Evolutionary conservation across 208 protist genomes (phyloP), one percentile per base, ranked within the genome.

Genomic region (Acanthamoeba healyi): DNA sequence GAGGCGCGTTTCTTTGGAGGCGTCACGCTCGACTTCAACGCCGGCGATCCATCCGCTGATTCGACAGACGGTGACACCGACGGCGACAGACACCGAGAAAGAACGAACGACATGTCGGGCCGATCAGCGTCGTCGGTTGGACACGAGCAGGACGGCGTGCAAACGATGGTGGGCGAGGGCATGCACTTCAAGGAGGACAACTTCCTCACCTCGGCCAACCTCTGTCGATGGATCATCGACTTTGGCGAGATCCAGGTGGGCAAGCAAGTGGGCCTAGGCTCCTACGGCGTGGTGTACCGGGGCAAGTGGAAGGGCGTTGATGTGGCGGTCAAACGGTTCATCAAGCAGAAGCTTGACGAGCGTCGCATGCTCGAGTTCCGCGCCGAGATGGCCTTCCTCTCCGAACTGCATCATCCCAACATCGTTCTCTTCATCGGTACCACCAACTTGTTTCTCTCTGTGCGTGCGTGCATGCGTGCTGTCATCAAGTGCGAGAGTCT

Each of bases 351-450:
- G 49, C 81, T 88, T 29, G 36, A 46, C 6, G 81, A 88, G 49
- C n/a, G 26, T 0, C 40, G 81, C n/a, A 88, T 88, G 81, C 38
- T 88, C 17, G 81, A 88, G 81, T 88, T 88, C 49, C 19, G 81
- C 17, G 81, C 81, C 17, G 81, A 88, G 38, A 88, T 88, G 81
- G 81, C 81, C 38, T 88, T 88, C 81, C 49, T 88, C 46, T 61
- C 42, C 26, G 81, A 88, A 29, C 81, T 88, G 3, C 81, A 88
- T 29, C 81, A 88, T 1, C 81, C 81, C 40, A 88, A 88, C 81
- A 88, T 88, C 38, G 81, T 88, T n/a, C 81, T 88, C 32, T 88
- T 88, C 46, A 88, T 88, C 38, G 81, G 81, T 88, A 61, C 79
- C n/a, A n/a, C n/a, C n/a, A n/a, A n/a, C n/a, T n/a, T n/a, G n/a